Conservation (phyloP, 2,329 filamentous ascomycete species). For the Didymella pinodella region DNA sequence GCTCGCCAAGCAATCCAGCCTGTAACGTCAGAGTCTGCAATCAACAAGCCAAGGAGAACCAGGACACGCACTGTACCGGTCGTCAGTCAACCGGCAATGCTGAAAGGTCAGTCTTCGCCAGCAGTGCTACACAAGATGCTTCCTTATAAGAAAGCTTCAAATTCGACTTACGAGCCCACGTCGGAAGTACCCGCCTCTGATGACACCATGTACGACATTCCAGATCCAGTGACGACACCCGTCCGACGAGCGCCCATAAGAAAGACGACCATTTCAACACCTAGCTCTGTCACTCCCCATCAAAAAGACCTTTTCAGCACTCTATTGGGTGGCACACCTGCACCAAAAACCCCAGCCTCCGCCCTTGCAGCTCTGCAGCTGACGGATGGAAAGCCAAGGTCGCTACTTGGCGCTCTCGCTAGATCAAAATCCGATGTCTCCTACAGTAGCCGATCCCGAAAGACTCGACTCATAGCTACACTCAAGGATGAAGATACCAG, state of each 20-base stretch:
- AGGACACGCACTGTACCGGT: constrained; percentile 20
- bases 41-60: constrained; percentile 41
- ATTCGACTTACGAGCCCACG: background rate
- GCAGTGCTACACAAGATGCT: constrained; percentile 46
- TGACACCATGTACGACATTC: constrained; percentile 50
- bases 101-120: constrained; percentile 46
- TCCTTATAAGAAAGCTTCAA: constrained; percentile 25
- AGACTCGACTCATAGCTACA: constrained; percentile 43
- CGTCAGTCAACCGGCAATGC: constrained; percentile 15
- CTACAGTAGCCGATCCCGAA: constrained; percentile 33
- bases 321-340: constrained; percentile 40
- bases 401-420: constrained; percentile 32
- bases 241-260: constrained; percentile 30
- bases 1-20: background rate
- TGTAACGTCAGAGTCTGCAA: constrained; percentile 8
- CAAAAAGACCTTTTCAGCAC: constrained; percentile 48
- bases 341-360: constrained; percentile 42
- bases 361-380: constrained; percentile 44
- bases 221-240: constrained; percentile 33
- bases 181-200: constrained; percentile 28
- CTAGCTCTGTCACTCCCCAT: constrained; percentile 48
- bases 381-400: constrained; percentile 35
- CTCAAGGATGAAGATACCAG: constrained; percentile 38
- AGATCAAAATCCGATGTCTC: constrained; percentile 47
- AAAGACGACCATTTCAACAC: constrained; percentile 17